A percentile compares a stretch with the other conserved stretches of the same genome.
These are phyloP conservation scores for Porodaedalea pini DNA, from an alignment of 1,284 basidiomycete genomes.

Conservation along the genomic window DNA sequence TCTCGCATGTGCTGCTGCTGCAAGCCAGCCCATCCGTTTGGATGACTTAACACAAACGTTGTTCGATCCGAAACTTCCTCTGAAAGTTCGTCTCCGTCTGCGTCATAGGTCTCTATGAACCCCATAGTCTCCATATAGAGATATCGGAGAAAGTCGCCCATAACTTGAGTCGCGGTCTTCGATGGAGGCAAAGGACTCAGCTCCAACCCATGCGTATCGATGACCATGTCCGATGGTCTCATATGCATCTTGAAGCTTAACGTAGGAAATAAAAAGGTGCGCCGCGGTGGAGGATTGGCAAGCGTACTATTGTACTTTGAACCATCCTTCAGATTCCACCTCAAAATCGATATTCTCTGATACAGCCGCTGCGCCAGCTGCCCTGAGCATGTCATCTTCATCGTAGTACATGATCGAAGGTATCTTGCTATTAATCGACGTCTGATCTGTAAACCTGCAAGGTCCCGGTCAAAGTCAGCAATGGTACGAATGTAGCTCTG, in stretches of 20 bases:
- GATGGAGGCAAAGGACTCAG: conserved; percentile 56
- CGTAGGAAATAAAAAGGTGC: conserved; percentile 10
- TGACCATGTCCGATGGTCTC: conserved; percentile 66
- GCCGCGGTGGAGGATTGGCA: not conserved
- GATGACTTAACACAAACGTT: conserved; percentile 71
- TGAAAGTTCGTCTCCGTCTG: conserved; percentile 63
- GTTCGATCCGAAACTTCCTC: conserved; percentile 57
- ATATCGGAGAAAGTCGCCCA: conserved; percentile 72
- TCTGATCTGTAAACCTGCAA: conserved; percentile 33
- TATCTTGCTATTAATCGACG: conserved; percentile 74
- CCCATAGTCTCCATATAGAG: conserved; percentile 64
- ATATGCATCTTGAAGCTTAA: conserved; percentile 70
- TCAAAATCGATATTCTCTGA: conserved; percentile 49
- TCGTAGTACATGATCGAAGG: conserved; percentile 74
- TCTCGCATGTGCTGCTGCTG: conserved; percentile 74
- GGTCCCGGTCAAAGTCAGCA: conserved; percentile 28
- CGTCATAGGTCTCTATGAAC: conserved; percentile 72
- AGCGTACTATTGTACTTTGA: conserved; percentile 65
- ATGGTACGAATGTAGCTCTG: no score
- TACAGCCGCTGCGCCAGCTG: conserved; percentile 73
- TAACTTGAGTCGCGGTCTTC: conserved; percentile 65
- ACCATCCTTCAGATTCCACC: conserved; percentile 71
- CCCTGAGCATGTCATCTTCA: conserved; percentile 52
- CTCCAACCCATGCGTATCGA: conserved; percentile 76
- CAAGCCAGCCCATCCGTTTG: conserved; percentile 78